phyloP scores from a whole-genome alignment of 495 filamentous ascomycete genomes.

The Penicillium mononematosum region DNA sequence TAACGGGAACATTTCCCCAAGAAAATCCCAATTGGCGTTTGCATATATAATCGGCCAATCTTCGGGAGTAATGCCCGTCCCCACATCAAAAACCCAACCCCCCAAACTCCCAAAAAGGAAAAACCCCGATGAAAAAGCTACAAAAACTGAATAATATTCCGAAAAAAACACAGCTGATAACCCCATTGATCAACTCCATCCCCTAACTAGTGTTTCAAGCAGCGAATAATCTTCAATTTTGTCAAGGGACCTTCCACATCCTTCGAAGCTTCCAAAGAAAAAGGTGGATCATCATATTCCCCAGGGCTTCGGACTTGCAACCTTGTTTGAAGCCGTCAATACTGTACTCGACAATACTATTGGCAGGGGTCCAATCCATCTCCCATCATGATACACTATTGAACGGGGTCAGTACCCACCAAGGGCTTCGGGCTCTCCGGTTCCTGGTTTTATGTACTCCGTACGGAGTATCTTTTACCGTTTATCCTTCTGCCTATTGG shows the following conservation, averaged over 20 bases:
- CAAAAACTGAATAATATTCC: neutral
- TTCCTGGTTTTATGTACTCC: neutral
- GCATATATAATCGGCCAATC: constrained; percentile 19
- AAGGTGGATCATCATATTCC: constrained; percentile 10
- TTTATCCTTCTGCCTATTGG: neutral
- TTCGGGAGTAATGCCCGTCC: constrained; percentile 7
- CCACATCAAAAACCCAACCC: constrained; percentile 9
- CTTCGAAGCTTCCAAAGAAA: constrained; percentile 7
- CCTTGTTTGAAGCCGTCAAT: constrained; percentile 22
- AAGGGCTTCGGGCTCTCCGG: constrained; percentile 4
- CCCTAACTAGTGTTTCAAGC: neutral
- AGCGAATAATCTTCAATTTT: neutral
- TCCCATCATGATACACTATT: neutral
- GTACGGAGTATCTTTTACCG: neutral
- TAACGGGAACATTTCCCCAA: neutral
- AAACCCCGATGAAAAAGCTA: neutral
- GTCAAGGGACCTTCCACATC: neutral
- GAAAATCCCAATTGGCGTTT: constrained; percentile 12
- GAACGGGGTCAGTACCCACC: neutral
- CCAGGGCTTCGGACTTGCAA: constrained; percentile 26
- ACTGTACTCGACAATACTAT: neutral
- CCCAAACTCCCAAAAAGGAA: neutral
- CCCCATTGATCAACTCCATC: neutral
- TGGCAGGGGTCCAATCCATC: neutral
- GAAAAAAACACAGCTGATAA: neutral